Conservation (phyloP, 1,284 basidiomycete species). For the Boletellus sp. region DNA sequence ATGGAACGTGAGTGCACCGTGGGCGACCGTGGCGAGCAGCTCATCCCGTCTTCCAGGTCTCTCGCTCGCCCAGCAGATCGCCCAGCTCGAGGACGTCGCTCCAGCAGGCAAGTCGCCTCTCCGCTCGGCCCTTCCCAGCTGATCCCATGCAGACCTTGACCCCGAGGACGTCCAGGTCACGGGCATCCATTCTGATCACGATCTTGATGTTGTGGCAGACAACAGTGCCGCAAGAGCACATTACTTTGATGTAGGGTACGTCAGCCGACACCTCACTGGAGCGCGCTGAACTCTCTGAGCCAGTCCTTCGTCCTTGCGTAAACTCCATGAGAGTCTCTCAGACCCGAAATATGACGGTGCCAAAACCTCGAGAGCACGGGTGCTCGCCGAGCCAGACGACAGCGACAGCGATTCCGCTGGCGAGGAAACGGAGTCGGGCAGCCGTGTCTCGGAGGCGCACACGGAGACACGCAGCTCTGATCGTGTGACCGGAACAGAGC, state of each 20-base stretch:
- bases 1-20: constrained; percentile 32
- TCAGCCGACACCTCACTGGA: constrained; percentile 20
- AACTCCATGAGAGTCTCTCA: constrained; percentile 54
- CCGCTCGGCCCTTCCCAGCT: constrained; percentile 4
- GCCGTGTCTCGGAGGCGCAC: constrained; percentile 20
- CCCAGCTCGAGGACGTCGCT: constrained; percentile 67
- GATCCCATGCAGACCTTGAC: constrained; percentile 59
- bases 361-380: constrained; percentile 57
- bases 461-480: constrained; percentile 23
- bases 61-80: constrained; percentile 79
- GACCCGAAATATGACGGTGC: constrained; percentile 77
- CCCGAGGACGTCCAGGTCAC: constrained; percentile 60
- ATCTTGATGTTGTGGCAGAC: constrained; percentile 21
- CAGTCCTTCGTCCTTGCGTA: constrained; percentile 70
- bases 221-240: constrained; percentile 59
- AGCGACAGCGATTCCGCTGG: constrained; percentile 35
- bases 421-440: constrained; percentile 11
- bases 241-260: constrained; percentile 79
- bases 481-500: constrained; percentile 1
- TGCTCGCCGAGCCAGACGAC: constrained; percentile 46
- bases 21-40: constrained; percentile 1
- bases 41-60: constrained; percentile 40
- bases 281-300: constrained; percentile 10
- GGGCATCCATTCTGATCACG: constrained; percentile 29
- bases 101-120: constrained; percentile 52